These are phyloP conservation scores for Fabrea salina DNA, from an alignment of 169 alveolate species.

Conservation along the genomic window DNA sequence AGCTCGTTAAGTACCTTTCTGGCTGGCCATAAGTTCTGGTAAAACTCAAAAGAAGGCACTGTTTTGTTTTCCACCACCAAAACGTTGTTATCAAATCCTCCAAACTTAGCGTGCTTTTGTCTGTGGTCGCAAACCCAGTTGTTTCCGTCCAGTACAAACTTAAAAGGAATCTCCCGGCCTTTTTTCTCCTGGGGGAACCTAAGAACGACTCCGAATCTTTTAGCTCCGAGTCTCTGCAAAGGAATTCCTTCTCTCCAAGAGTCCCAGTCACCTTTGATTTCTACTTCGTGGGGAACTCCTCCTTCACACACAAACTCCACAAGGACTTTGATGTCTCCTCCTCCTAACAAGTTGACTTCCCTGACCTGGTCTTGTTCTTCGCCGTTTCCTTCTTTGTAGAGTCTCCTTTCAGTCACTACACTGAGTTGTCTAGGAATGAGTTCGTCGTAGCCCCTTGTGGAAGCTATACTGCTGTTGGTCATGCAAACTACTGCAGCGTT, in stretches of 20 bases:
- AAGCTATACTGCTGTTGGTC: slow-evolving; percentile 82
- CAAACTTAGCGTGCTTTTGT: slow-evolving; percentile 68
- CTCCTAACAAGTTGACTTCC: background rate
- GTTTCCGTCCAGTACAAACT: slow-evolving; percentile 80
- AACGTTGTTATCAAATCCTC: slow-evolving; percentile 78
- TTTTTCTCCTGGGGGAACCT: background rate
- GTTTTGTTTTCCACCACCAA: slow-evolving; percentile 16
- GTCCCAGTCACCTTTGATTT: slow-evolving; percentile 80
- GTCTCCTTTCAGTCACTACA: slow-evolving; percentile 85
- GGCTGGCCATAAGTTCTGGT: slow-evolving; percentile 51
- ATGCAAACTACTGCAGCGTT: slow-evolving; percentile 80
- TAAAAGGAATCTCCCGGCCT: slow-evolving; percentile 64
- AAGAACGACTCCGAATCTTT: slow-evolving; percentile 23
- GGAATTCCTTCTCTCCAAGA: slow-evolving; percentile 75
- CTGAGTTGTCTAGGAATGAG: slow-evolving; percentile 79
- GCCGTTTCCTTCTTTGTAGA: slow-evolving; percentile 52
- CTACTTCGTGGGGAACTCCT: slow-evolving; percentile 54
- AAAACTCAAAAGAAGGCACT: background rate
- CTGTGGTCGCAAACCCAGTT: slow-evolving; percentile 68
- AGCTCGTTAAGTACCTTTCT: slow-evolving; percentile 70
- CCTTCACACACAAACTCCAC: slow-evolving; percentile 42
- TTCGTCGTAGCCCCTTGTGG: slow-evolving; percentile 91
- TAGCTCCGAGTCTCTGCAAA: slow-evolving; percentile 43
- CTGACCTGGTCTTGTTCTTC: background rate
- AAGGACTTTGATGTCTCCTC: background rate